Evolutionary conservation across 202 grass and related monocot genomes (phyloP).

Genomic region (Carex arenaria): DNA sequence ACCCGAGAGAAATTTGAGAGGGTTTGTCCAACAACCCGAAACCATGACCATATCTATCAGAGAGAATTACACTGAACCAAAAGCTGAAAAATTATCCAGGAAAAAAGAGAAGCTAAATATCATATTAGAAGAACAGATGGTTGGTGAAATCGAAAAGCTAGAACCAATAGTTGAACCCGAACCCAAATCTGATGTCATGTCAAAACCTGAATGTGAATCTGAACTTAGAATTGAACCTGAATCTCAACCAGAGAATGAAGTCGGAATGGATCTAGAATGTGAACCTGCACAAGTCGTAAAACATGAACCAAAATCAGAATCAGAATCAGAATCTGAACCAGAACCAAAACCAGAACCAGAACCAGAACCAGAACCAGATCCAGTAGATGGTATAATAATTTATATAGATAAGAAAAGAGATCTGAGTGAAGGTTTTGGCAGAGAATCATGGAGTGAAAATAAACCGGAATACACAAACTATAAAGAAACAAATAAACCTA

Average conservation of each 20-base stretch:
- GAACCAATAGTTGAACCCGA: not conserved
- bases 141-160: not conserved
- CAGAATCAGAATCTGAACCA: not conserved
- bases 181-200: not conserved
- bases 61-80: constrained; percentile 34
- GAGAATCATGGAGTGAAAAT: not conserved
- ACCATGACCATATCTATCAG: constrained; percentile 50
- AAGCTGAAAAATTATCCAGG: not conserved
- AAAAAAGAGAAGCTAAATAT: not conserved
- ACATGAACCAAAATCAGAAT: not conserved
- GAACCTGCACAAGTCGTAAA: no score
- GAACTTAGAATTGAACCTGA: not conserved
- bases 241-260: not conserved
- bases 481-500: not conserved
- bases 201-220: not conserved
- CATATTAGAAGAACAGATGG: not conserved
- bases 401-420: not conserved
- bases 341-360: not conserved
- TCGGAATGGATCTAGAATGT: no score
- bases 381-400: not conserved
- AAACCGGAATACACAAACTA: constrained; percentile 11
- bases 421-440: constrained; percentile 6
- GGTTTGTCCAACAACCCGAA: constrained; percentile 57
- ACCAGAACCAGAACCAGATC: not conserved
- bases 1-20: constrained; percentile 66